Evolutionary conservation across 2,329 filamentous ascomycete genomes (phyloP), one percentile per base, ranked within the genome.

Genomic region (Pseudogymnoascus sp.): DNA sequence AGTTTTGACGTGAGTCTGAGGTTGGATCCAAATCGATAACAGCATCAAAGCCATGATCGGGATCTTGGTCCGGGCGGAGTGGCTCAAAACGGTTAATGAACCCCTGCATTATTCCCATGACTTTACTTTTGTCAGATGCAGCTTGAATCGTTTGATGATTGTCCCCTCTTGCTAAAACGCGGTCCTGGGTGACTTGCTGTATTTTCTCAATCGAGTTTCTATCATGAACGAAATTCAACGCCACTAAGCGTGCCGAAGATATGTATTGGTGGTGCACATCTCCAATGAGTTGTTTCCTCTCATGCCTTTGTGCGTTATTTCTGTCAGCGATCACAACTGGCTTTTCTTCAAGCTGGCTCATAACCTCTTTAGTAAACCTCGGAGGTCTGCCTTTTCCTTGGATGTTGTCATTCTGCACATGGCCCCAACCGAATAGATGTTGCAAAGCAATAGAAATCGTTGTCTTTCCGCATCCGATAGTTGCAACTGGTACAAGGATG

Each of bases 121-220:
- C 89, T 71, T 96, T 92, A 15, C 79, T 75, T 52, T 78, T 74
- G 45, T 87, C 82, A 60, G 89, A 87, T 48, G 83, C 87, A 9
- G 92, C 92, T 68, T 94, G 91, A 62, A 99, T 97, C 0, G 94
- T 99, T 74, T 99, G 94, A 72, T 99, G 94, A 69, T 97, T 97
- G 72, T 99, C 91, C 12, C 94, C 94, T 19, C 94, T 87, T 5
- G 83, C 80, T 18, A 96, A 76, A 0, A 99, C 90, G 57, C 94
- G 85, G 63, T 85, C 81, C 61, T 83, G 85, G 0, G 91, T 95
- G 23, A 92, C 79, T 60, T 82, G 77, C 45, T 89, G 82, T 63
- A 97, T 89, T 30, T 82, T 77, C 57, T 88, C 80, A 6, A 94
- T 81, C 64, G 90, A 76, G 37, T 75, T 68, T 15, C 73, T 77